These are phyloP conservation scores for Naumovozyma baii DNA, from an alignment of 805 yeast species.

Conservation along the genomic window DNA sequence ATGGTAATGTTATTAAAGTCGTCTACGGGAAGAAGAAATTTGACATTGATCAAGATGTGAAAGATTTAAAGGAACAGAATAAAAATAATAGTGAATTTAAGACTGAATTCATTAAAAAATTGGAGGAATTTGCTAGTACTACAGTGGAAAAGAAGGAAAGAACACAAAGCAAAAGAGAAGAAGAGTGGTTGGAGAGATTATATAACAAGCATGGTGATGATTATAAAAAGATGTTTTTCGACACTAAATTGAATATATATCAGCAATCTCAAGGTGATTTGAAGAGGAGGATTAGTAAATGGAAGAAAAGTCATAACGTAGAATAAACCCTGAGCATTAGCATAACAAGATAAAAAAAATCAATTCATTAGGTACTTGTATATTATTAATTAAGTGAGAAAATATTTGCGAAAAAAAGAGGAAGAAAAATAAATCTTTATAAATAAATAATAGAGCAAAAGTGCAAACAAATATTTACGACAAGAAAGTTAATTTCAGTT, in stretches of 20 bases:
- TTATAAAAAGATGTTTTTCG: constrained; percentile 86
- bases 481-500: constrained; percentile 10
- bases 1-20: constrained; percentile 56
- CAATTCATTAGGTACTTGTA: neutral
- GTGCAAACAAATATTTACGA: neutral
- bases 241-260: constrained; percentile 67
- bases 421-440: too few species aligned
- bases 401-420: too few species aligned
- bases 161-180: constrained; percentile 61
- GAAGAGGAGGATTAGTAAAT: constrained; percentile 56
- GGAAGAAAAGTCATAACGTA: constrained; percentile 45
- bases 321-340: constrained; percentile 8
- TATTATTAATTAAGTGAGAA: too few species aligned
- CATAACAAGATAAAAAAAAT: neutral
- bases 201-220: constrained; percentile 79
- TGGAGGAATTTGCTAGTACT: constrained; percentile 51
- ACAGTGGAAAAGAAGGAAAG: constrained; percentile 39
- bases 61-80: constrained; percentile 17
- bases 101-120: constrained; percentile 56
- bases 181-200: constrained; percentile 55
- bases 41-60: constrained; percentile 29
- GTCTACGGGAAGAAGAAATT: constrained; percentile 55
- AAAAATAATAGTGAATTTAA: constrained; percentile 18
- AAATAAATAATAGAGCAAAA: neutral
- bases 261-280: constrained; percentile 84